Evolutionary conservation across 2,329 filamentous ascomycete species (phyloP).

Genomic region (Xenosphaeropsis pyriputrescens): DNA sequence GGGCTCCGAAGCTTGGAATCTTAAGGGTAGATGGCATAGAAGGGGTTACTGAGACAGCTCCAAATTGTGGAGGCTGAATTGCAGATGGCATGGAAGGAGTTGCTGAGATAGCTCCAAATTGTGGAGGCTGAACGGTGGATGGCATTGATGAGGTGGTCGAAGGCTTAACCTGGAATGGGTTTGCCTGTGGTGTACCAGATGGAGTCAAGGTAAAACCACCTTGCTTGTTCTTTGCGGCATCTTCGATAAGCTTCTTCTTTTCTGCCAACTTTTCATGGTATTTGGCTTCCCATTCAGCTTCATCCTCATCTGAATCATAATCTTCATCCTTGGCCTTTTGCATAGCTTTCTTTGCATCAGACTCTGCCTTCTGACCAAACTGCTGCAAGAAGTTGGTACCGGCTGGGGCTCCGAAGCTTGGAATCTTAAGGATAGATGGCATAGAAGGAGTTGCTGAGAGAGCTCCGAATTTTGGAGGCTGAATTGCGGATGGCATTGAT

Average conservation of each 20-base stretch:
- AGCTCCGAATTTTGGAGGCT: neutral
- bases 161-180: neutral
- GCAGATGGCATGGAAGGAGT: too few relatives aligned
- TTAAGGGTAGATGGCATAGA: slow-evolving; percentile 5
- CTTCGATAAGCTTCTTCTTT: slow-evolving; percentile 7
- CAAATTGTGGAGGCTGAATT: neutral
- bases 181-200: neutral
- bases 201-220: too few relatives aligned
- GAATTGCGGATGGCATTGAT: neutral
- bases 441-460: neutral
- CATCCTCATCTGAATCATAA: slow-evolving; percentile 16
- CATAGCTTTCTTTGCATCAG: slow-evolving; percentile 6
- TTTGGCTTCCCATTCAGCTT: slow-evolving; percentile 7
- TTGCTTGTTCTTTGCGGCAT: slow-evolving; percentile 6
- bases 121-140: too few relatives aligned
- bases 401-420: slow-evolving; percentile 8
- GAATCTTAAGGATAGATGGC: slow-evolving; percentile 8
- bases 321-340: slow-evolving; percentile 15
- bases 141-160: neutral
- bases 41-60: neutral
- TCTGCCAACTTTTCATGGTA: slow-evolving; percentile 8
- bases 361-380: slow-evolving; percentile 11
- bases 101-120: too few relatives aligned
- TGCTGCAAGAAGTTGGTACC: slow-evolving; percentile 11
- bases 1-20: slow-evolving; percentile 10